Conservation (phyloP, 129 eudicot species). For the Oenanthe sinensis region DNA sequence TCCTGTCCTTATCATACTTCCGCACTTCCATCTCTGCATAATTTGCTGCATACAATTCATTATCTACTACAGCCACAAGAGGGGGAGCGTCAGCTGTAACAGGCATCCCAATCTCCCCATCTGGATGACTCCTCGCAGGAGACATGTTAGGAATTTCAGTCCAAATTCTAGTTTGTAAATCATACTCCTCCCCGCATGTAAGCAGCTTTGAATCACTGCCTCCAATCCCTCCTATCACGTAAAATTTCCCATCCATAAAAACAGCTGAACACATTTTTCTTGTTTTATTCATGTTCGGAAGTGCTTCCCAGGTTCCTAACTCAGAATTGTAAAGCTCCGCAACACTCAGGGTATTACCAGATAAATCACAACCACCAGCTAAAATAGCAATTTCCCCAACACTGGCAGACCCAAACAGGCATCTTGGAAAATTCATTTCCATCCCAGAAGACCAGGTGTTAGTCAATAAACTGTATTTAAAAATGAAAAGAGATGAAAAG, state of each 20-base stretch:
- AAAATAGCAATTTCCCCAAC: constrained; percentile 65
- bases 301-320: constrained; percentile 45
- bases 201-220: constrained; percentile 39
- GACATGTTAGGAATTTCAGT: constrained; percentile 72
- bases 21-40: constrained; percentile 70
- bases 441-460: constrained; percentile 67
- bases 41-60: constrained; percentile 75
- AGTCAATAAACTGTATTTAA: constrained; percentile 51
- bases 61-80: constrained; percentile 76
- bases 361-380: constrained; percentile 73
- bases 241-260: constrained; percentile 79
- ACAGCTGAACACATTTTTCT: constrained; percentile 81
- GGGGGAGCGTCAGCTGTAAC: constrained; percentile 81
- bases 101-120: constrained; percentile 28
- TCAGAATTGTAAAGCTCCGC: constrained; percentile 74
- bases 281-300: constrained; percentile 55
- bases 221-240: constrained; percentile 76
- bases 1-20: constrained; percentile 43
- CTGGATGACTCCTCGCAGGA: constrained; percentile 36
- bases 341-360: constrained; percentile 37
- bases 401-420: constrained; percentile 82
- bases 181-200: constrained; percentile 77
- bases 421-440: constrained; percentile 66
- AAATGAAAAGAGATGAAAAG: constrained; percentile 44
- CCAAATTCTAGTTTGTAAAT: constrained; percentile 51